Conservation (phyloP, 495 filamentous ascomycete species). For the Rhypophila decipiens region DNA sequence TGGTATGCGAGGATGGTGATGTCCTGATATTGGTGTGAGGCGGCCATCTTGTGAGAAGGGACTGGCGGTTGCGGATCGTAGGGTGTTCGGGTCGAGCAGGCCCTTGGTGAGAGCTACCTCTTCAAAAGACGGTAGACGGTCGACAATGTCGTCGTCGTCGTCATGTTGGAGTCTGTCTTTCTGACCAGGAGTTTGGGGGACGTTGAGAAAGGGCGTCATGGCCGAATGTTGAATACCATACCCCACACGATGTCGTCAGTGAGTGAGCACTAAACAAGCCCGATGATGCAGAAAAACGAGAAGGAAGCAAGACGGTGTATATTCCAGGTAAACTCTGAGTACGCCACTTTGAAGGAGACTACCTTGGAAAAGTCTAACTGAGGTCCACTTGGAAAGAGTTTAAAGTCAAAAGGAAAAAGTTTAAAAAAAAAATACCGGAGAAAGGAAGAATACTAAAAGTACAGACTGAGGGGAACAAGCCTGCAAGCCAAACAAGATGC, state of each 20-base stretch:
- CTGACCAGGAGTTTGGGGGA: conserved; percentile 7
- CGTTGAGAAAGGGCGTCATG: conserved; percentile 9
- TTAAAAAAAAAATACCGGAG: too few relatives aligned
- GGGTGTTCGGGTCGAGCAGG: conserved; percentile 19
- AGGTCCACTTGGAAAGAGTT: background rate
- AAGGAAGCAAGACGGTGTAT: background rate
- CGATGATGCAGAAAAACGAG: background rate
- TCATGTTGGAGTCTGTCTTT: conserved; percentile 16
- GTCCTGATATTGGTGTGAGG: conserved; percentile 5
- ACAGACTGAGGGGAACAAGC: too few relatives aligned
- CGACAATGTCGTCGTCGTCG: conserved; percentile 26
- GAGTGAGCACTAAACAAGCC: too few relatives aligned
- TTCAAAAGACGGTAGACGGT: conserved; percentile 5
- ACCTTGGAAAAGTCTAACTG: background rate
- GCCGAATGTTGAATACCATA: background rate
- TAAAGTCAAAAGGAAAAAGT: background rate
- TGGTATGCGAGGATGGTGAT: background rate
- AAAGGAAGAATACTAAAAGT: too few relatives aligned
- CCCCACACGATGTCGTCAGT: too few relatives aligned
- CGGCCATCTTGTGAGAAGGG: background rate
- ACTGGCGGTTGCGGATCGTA: conserved; percentile 25
- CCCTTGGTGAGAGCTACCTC: conserved; percentile 6
- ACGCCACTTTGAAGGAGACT: too few relatives aligned
- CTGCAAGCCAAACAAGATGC: too few relatives aligned
- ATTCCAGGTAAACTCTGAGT: background rate